Evolutionary conservation across 352 stramenopile species (phyloP).

Genomic region (Phytophthora vignae): DNA sequence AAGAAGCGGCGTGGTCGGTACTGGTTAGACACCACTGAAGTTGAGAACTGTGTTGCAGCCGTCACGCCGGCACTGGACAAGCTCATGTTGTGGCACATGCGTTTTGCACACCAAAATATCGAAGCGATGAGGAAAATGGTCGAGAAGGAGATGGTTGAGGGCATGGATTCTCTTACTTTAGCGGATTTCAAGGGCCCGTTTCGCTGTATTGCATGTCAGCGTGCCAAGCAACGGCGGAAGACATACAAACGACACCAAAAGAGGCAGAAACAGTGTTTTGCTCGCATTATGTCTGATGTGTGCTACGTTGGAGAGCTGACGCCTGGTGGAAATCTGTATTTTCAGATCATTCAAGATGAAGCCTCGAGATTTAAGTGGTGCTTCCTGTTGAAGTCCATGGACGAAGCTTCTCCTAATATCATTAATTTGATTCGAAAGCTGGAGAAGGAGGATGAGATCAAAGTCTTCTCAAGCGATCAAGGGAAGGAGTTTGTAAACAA

Average conservation of each 20-base stretch:
- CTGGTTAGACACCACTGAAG: constrained; percentile 1
- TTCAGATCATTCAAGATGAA: constrained; percentile 7
- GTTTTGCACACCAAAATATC: constrained; percentile 8
- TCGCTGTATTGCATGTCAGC: no score
- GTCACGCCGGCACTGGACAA: no score
- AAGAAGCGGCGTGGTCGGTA: constrained; percentile 1
- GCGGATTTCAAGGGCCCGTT: neutral
- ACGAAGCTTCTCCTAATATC: neutral
- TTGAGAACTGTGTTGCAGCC: neutral
- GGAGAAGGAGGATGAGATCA: neutral
- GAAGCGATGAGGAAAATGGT: constrained; percentile 11
- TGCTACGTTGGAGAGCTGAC: neutral
- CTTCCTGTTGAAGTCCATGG: constrained; percentile 3
- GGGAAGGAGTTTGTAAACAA: neutral
- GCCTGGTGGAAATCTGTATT: neutral
- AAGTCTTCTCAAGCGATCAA: constrained; percentile 4
- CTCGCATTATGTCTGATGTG: no score
- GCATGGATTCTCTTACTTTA: constrained; percentile 1
- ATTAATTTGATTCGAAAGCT: neutral
- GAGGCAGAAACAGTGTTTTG: no score
- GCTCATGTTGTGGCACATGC: no score
- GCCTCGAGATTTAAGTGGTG: constrained; percentile 6
- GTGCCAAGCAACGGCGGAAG: no score
- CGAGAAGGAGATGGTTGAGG: constrained; percentile 1
- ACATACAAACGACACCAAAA: no score